These are phyloP conservation scores for Penicillium expansum DNA, from an alignment of 2,329 filamentous ascomycete species.

Conservation along the genomic window DNA sequence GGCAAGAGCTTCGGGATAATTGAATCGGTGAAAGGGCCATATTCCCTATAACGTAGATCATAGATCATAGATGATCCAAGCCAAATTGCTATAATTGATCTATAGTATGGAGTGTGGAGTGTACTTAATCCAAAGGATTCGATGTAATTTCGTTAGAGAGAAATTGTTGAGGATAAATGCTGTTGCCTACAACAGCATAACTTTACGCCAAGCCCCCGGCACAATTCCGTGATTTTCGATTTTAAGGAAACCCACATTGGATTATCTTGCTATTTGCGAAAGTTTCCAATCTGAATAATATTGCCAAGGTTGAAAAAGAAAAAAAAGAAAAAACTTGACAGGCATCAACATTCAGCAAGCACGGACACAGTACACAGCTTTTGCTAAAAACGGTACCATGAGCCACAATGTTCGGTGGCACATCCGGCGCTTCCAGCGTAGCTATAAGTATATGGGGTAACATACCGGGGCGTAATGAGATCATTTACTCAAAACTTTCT, in stretches of 20 bases:
- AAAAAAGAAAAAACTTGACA: no score
- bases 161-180: constrained; percentile 6
- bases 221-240: neutral
- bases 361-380: no score
- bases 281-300: neutral
- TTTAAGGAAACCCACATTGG: neutral
- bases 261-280: neutral
- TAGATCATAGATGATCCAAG: neutral
- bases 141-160: no score
- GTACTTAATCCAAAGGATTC: no score
- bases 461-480: neutral
- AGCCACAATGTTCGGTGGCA: neutral
- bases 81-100: neutral
- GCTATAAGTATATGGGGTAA: neutral
- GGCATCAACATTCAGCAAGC: neutral
- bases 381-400: neutral
- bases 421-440: constrained; percentile 7
- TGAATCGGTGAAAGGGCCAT: neutral
- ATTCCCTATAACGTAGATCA: no score
- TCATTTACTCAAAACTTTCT: neutral
- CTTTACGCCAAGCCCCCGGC: constrained; percentile 1
- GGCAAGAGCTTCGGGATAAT: neutral
- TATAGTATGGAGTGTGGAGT: neutral
- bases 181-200: constrained; percentile 18
- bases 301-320: no score